These are phyloP conservation scores for Sequoia sempervirens DNA, from an alignment of 75 land plant genomes.

Conservation along the genomic window DNA sequence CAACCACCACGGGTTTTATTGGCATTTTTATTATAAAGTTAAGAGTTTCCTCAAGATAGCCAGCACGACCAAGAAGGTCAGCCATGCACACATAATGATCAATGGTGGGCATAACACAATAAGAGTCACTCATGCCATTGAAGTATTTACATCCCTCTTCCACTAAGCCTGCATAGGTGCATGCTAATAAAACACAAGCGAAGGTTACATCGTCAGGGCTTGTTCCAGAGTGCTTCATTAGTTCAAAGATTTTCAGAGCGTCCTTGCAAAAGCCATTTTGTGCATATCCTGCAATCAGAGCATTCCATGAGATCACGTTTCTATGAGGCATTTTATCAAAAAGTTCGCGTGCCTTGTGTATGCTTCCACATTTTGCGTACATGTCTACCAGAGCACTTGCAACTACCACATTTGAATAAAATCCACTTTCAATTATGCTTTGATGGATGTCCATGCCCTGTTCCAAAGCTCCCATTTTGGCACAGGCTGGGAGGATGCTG, in stretches of 20 bases:
- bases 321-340: conserved; percentile 30
- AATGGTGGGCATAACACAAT: conserved; percentile 12
- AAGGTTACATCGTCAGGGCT: conserved; percentile 14
- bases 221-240: conserved; percentile 1
- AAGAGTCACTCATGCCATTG: conserved; percentile 6
- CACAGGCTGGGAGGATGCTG: conserved; percentile 4
- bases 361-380: conserved; percentile 28
- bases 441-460: neutral
- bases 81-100: conserved; percentile 25
- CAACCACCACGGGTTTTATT: conserved; percentile 1
- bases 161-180: conserved; percentile 21
- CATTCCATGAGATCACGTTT: conserved; percentile 35
- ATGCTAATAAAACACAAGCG: conserved; percentile 11
- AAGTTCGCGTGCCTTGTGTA: conserved; percentile 22
- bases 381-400: conserved; percentile 30
- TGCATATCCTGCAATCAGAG: conserved; percentile 37
- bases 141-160: conserved; percentile 14
- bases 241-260: conserved; percentile 20
- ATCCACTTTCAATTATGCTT: neutral
- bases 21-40: conserved; percentile 19
- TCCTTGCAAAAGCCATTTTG: conserved; percentile 24
- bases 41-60: conserved; percentile 13
- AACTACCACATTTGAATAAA: neutral
- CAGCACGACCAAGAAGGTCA: conserved; percentile 20
- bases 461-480: conserved; percentile 4